A percentile compares a stretch with the other conserved stretches of the same genome.
These are phyloP conservation scores for Monosporascus sp. DNA, from an alignment of 2,329 filamentous ascomycete genomes.

Conservation along the genomic window DNA sequence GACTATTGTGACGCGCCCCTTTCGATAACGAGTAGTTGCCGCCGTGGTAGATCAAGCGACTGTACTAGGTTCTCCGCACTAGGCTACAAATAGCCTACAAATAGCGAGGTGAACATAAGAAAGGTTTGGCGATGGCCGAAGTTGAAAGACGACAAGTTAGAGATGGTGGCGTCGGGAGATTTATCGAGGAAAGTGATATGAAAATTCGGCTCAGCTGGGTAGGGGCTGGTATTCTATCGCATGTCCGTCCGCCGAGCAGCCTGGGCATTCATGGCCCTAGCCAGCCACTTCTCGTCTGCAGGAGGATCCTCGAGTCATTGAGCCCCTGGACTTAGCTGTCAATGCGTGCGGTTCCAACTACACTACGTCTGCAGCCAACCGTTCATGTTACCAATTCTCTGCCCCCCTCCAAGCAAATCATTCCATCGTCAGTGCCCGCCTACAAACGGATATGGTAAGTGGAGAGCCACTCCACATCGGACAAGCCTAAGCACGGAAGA, in stretches of 20 bases:
- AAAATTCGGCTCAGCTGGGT: background rate
- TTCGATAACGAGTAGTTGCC: constrained; percentile 4
- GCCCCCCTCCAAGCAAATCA: constrained; percentile 21
- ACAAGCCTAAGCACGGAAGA: constrained; percentile 12
- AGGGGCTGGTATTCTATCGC: background rate
- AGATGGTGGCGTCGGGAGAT: constrained; percentile 7
- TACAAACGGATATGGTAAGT: constrained; percentile 28
- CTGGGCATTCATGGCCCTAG: background rate
- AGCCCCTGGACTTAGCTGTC: constrained; percentile 25
- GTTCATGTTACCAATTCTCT: constrained; percentile 18
- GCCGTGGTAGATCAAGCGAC: constrained; percentile 8
- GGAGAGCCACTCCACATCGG: constrained; percentile 19
- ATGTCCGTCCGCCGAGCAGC: background rate
- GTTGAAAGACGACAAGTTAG: constrained; percentile 8
- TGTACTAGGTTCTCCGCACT: constrained; percentile 7
- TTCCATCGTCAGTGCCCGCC: constrained; percentile 20
- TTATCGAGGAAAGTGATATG: constrained; percentile 3
- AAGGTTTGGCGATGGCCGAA: constrained; percentile 4
- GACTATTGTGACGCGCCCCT: constrained; percentile 4
- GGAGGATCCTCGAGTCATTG: constrained; percentile 35
- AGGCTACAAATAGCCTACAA: constrained; percentile 1
- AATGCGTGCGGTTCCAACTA: constrained; percentile 27
- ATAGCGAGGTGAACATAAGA: constrained; percentile 7
- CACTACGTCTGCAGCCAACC: constrained; percentile 34
- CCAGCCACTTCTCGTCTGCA: constrained; percentile 10